phyloP scores from a whole-genome alignment of 2,329 filamentous ascomycete species.

The Alternaria triticina region DNA sequence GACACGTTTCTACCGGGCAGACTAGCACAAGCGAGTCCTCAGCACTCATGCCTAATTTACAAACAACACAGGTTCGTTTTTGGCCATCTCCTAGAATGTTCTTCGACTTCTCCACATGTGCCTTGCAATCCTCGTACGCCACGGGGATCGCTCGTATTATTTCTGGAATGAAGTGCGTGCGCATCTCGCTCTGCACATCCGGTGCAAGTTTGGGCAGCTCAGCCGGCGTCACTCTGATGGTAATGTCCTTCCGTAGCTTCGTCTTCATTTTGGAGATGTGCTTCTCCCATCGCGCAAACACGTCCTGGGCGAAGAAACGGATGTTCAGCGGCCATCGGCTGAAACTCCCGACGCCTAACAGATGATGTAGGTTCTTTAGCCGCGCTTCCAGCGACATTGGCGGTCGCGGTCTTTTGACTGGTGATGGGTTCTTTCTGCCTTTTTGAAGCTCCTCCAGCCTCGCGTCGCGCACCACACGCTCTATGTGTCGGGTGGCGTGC shows the following conservation, averaged over 20 bases:
- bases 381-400: slow-evolving; percentile 70
- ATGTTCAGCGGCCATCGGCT: slow-evolving; percentile 80
- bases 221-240: slow-evolving; percentile 38
- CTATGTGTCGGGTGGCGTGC: slow-evolving; percentile 79
- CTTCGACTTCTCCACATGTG: slow-evolving; percentile 60
- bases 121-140: slow-evolving; percentile 58
- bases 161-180: slow-evolving; percentile 35
- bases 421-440: slow-evolving; percentile 35
- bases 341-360: slow-evolving; percentile 82
- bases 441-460: slow-evolving; percentile 44
- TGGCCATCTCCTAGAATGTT: slow-evolving; percentile 26
- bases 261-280: slow-evolving; percentile 43
- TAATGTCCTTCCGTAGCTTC: slow-evolving; percentile 35
- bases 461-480: slow-evolving; percentile 48
- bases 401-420: slow-evolving; percentile 53
- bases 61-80: slow-evolving; percentile 56
- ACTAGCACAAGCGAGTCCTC: slow-evolving; percentile 55
- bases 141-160: slow-evolving; percentile 55
- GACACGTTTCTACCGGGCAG: slow-evolving; percentile 59
- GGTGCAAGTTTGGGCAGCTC: slow-evolving; percentile 29
- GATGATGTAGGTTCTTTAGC: slow-evolving; percentile 79
- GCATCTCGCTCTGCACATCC: slow-evolving; percentile 27
- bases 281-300: slow-evolving; percentile 72
- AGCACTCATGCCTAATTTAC: slow-evolving; percentile 49
- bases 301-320: slow-evolving; percentile 77